A percentile compares a stretch with the other conserved stretches of the same genome.
phyloP scores from a whole-genome alignment of 2,329 filamentous ascomycete species.

The Exophiala alcalophila region DNA sequence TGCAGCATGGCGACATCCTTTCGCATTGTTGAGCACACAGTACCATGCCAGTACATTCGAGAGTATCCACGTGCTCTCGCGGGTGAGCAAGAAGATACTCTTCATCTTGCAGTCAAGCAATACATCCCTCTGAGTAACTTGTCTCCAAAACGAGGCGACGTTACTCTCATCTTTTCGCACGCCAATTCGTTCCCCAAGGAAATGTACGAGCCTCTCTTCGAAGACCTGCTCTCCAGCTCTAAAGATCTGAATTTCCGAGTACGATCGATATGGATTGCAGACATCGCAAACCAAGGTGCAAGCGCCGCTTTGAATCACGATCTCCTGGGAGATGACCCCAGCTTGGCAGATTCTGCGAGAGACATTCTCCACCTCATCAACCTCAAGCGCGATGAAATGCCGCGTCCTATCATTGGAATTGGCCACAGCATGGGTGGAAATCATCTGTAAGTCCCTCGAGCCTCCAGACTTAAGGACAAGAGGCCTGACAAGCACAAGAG shows the following conservation, averaged over 20 bases:
- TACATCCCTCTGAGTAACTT: conserved; percentile 50
- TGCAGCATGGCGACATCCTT: too few species aligned
- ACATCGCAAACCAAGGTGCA: conserved; percentile 71
- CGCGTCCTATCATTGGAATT: conserved; percentile 65
- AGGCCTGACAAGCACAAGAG: too few species aligned
- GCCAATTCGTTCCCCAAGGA: conserved; percentile 61
- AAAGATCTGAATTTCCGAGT: conserved; percentile 60
- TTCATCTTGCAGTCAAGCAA: conserved; percentile 53
- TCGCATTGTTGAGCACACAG: conserved; percentile 41
- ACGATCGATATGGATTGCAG: conserved; percentile 75
- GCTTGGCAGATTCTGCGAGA: conserved; percentile 73
- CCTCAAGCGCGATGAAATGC: conserved; percentile 33
- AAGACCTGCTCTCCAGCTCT: conserved; percentile 61
- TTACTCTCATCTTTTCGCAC: conserved; percentile 54
- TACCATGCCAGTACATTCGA: conserved; percentile 50
- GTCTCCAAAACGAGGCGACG: conserved; percentile 42
- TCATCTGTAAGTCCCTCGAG: conserved; percentile 48
- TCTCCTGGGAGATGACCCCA: conserved; percentile 71
- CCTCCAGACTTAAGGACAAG: too few species aligned
- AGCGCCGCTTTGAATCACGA: conserved; percentile 70
- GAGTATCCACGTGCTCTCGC: conserved; percentile 49
- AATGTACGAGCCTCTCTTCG: conserved; percentile 81
- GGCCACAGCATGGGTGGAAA: conserved; percentile 78
- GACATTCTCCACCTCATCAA: conserved; percentile 63
- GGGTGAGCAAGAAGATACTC: conserved; percentile 47